A percentile compares a stretch with the other conserved stretches of the same genome.
phyloP scores from a whole-genome alignment of 768 basidiomycete genomes.

The Mycena venus region DNA sequence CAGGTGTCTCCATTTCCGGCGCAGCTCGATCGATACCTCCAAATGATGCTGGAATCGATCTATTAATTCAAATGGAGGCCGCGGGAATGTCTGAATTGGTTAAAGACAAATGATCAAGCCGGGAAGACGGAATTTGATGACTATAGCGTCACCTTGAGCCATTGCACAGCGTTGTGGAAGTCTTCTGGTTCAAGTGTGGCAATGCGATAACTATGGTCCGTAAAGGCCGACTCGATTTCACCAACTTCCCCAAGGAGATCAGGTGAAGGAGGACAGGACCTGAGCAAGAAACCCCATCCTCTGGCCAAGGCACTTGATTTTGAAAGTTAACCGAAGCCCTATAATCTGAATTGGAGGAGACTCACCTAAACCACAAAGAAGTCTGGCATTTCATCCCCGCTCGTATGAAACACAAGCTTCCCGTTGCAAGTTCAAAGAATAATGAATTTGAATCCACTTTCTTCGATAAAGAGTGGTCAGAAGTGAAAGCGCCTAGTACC shows the following conservation, averaged over 20 bases:
- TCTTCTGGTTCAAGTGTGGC: not conserved
- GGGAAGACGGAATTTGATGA: not conserved
- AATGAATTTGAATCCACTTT: not conserved
- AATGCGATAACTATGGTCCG: not conserved
- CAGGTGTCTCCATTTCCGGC: not conserved
- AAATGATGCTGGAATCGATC: not conserved
- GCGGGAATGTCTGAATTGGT: not conserved
- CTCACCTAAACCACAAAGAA: not conserved
- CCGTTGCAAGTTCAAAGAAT: not conserved
- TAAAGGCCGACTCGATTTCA: not conserved
- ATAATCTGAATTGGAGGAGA: not conserved
- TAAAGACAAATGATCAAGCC: too few species aligned
- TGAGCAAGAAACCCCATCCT: constrained; percentile 1
- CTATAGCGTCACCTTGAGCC: not conserved
- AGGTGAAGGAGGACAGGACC: not conserved
- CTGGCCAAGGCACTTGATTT: not conserved
- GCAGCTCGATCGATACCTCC: constrained; percentile 51
- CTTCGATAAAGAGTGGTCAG: not conserved
- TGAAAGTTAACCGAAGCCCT: not conserved
- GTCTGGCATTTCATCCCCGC: not conserved
- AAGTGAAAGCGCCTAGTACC: not conserved
- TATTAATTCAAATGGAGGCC: not conserved
- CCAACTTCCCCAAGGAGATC: not conserved
- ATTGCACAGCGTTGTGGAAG: not conserved
- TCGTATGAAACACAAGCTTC: not conserved